Evolutionary conservation across 2,329 filamentous ascomycete genomes (phyloP).

Genomic region (Venturia asperata): DNA sequence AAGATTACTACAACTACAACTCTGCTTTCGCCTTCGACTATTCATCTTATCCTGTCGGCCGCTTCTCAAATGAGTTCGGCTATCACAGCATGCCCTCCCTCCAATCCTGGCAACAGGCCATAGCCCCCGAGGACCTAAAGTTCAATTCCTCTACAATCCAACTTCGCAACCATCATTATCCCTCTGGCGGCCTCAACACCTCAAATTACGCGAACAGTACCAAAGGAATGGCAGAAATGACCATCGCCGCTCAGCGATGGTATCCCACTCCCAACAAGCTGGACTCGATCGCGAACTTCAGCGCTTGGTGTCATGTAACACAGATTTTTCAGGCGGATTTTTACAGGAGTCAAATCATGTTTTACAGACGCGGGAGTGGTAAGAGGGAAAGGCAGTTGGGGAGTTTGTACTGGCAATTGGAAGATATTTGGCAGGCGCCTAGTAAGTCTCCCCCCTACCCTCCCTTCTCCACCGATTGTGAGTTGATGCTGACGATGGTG

Average conservation of each 20-base stretch:
- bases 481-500: background rate
- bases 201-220: conserved; percentile 39
- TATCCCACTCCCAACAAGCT: conserved; percentile 51
- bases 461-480: background rate
- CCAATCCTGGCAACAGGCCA: conserved; percentile 50
- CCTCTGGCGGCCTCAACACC: conserved; percentile 40
- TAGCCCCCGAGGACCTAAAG: conserved; percentile 44
- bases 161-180: conserved; percentile 54
- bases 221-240: conserved; percentile 52
- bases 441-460: conserved; percentile 27
- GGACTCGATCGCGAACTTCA: conserved; percentile 51
- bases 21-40: conserved; percentile 47
- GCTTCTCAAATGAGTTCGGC: conserved; percentile 59
- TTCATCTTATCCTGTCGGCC: conserved; percentile 49
- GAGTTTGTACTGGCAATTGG: conserved; percentile 57
- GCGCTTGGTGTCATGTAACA: conserved; percentile 54
- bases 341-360: conserved; percentile 54
- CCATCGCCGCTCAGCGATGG: conserved; percentile 47
- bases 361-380: conserved; percentile 54
- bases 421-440: conserved; percentile 58
- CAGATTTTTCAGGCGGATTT: conserved; percentile 59
- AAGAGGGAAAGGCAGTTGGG: conserved; percentile 52
- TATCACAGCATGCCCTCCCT: conserved; percentile 57
- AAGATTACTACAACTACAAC: conserved; percentile 54
- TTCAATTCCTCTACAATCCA: conserved; percentile 53